Conservation (phyloP, 169 alveolate species). For the Plasmodium cynomolgi region DNA sequence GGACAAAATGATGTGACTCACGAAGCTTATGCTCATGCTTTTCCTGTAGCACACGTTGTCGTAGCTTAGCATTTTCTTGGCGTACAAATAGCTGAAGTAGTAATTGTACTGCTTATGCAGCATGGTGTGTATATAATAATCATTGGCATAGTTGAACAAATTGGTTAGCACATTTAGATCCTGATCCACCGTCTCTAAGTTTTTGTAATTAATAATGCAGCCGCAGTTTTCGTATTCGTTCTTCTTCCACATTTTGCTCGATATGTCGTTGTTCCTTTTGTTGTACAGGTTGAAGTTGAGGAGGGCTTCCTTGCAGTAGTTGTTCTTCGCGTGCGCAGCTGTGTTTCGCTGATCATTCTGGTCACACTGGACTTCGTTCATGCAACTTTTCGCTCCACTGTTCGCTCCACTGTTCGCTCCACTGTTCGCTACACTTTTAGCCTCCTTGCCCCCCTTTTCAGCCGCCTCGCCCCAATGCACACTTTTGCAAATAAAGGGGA, state of each 20-base stretch:
- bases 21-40: slow-evolving; percentile 76
- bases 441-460: not conserved
- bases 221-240: slow-evolving; percentile 74
- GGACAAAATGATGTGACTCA: slow-evolving; percentile 71
- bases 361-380: not conserved
- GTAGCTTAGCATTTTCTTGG: slow-evolving; percentile 69
- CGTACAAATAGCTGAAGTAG: slow-evolving; percentile 71
- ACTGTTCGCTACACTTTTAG: not conserved
- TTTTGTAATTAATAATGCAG: slow-evolving; percentile 69
- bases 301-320: slow-evolving; percentile 59
- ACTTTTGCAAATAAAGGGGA: slow-evolving; percentile 74
- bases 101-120: slow-evolving; percentile 72
- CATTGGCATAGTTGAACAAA: slow-evolving; percentile 69
- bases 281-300: slow-evolving; percentile 43
- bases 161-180: slow-evolving; percentile 33
- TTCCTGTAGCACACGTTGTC: slow-evolving; percentile 74
- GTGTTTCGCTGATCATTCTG: not conserved
- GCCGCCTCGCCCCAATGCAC: not conserved
- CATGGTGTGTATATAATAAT: slow-evolving; percentile 73
- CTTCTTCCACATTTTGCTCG: not conserved
- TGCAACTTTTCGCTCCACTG: not conserved
- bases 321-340: not conserved
- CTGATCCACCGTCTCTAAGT: slow-evolving; percentile 34
- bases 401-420: not conserved
- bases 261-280: slow-evolving; percentile 33